Evolutionary conservation across 495 filamentous ascomycete genomes (phyloP).

Genomic region (Aspergillus egyptiacus): DNA sequence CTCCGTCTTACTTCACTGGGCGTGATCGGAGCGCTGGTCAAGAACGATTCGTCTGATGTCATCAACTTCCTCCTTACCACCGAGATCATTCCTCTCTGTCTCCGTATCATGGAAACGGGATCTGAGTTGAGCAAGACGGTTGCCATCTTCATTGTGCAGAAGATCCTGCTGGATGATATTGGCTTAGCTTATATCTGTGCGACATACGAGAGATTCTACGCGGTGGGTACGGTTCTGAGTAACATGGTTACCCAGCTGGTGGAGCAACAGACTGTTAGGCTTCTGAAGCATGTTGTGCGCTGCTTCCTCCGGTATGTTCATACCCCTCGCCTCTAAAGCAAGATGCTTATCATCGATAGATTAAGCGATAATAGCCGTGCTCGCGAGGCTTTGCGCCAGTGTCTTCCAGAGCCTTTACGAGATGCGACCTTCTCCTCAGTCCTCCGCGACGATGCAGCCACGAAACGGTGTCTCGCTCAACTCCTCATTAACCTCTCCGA

Average conservation of each 20-base stretch:
- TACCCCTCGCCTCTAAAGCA: not conserved
- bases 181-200: slow-evolving; percentile 98
- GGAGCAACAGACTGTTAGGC: slow-evolving; percentile 90
- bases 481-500: slow-evolving; percentile 96
- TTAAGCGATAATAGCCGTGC: slow-evolving; percentile 95
- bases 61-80: slow-evolving; percentile 99
- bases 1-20: slow-evolving; percentile 95
- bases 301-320: slow-evolving; percentile 82
- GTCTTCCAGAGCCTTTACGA: slow-evolving; percentile 90
- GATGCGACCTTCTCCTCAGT: slow-evolving; percentile 97
- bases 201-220: slow-evolving; percentile 99
- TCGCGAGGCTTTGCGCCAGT: slow-evolving; percentile 91
- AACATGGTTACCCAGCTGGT: slow-evolving; percentile 98
- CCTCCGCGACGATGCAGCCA: slow-evolving; percentile 93
- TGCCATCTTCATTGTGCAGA: slow-evolving; percentile 99
- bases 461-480: slow-evolving; percentile 94
- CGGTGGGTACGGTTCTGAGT: slow-evolving; percentile 93
- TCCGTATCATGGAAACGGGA: slow-evolving; percentile 98
- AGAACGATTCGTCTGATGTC: slow-evolving; percentile 97
- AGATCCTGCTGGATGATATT: slow-evolving; percentile 94
- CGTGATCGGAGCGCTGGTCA: slow-evolving; percentile 94
- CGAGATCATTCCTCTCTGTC: slow-evolving; percentile 96
- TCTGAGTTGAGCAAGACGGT: slow-evolving; percentile 98
- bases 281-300: slow-evolving; percentile 96
- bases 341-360: slow-evolving; percentile 35